phyloP scores from a whole-genome alignment of 371 early-diverging fungal species.

The Mortierella sp. region DNA sequence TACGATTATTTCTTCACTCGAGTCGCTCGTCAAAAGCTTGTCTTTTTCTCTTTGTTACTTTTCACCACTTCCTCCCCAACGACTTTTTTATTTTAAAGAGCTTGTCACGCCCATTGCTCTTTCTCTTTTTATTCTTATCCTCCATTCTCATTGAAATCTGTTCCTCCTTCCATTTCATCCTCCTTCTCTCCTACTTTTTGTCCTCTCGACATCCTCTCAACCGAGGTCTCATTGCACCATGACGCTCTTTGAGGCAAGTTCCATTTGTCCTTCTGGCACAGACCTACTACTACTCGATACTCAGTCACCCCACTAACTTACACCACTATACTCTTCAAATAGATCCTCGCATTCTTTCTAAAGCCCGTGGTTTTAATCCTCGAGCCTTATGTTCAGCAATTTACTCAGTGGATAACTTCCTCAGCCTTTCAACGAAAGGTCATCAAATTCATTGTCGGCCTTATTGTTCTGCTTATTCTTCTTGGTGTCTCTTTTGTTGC shows the following conservation, averaged over 20 bases:
- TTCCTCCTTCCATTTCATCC: neutral
- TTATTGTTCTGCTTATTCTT: constrained; percentile 45
- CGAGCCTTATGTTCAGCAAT: constrained; percentile 54
- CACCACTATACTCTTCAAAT: neutral
- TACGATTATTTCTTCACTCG: no score
- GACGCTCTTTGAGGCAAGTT: constrained; percentile 49
- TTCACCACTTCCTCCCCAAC: neutral
- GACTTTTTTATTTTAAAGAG: neutral
- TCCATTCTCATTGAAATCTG: constrained; percentile 8
- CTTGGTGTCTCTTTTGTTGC: constrained; percentile 58
- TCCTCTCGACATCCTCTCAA: neutral
- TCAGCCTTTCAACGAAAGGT: constrained; percentile 53
- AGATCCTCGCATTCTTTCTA: constrained; percentile 58
- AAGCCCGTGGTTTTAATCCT: constrained; percentile 50
- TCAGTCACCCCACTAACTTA: constrained; percentile 5
- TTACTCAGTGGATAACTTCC: constrained; percentile 53
- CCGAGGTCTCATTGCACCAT: constrained; percentile 17
- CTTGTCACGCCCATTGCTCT: constrained; percentile 4
- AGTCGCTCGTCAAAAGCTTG: neutral
- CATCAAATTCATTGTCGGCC: constrained; percentile 51
- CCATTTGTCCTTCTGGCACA: neutral
- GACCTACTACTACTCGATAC: neutral
- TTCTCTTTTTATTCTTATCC: neutral
- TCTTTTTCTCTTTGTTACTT: neutral
- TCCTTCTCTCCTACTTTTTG: neutral